Percentiles rank a stretch among this genome's conserved stretches.
These are phyloP conservation scores for Arthrobotrys conoides DNA, from an alignment of 2,329 filamentous ascomycete genomes.

Conservation along the genomic window DNA sequence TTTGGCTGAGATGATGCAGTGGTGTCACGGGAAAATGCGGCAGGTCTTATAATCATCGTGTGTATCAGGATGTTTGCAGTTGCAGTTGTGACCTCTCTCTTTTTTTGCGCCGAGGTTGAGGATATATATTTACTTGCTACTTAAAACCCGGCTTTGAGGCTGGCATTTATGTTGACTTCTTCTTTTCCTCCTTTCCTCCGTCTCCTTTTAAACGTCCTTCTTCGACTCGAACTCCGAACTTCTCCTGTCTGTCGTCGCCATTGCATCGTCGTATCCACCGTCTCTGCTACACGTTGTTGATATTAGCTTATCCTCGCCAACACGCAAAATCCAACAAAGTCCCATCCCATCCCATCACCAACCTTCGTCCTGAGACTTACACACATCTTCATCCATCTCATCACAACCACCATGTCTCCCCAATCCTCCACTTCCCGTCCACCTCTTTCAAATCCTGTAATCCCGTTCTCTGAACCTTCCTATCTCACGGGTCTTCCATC, in stretches of 20 bases:
- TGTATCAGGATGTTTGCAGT: background rate
- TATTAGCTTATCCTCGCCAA: slow-evolving; percentile 13
- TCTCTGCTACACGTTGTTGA: no score
- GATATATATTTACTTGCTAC: background rate
- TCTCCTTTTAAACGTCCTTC: background rate
- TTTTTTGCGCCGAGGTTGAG: background rate
- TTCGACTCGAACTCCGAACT: background rate
- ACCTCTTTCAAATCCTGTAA: slow-evolving; percentile 63
- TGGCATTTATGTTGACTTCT: background rate
- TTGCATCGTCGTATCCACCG: background rate
- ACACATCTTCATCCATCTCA: background rate
- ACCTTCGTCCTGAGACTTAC: no score
- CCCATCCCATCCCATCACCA: background rate
- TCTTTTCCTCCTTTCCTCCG: background rate
- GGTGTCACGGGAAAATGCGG: background rate
- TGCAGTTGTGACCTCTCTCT: background rate
- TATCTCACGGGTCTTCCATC: slow-evolving; percentile 79
- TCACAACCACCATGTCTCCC: slow-evolving; percentile 37
- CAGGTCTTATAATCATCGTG: background rate
- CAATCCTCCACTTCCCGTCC: slow-evolving; percentile 33
- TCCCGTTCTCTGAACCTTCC: slow-evolving; percentile 81
- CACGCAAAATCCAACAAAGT: slow-evolving; percentile 59
- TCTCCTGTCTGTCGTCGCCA: no score
- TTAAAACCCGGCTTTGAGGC: background rate
- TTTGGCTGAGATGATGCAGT: background rate